Base-by-base conservation (phyloP, 148 eudicot genomes). In the Vaccinium darrowii region DNA sequence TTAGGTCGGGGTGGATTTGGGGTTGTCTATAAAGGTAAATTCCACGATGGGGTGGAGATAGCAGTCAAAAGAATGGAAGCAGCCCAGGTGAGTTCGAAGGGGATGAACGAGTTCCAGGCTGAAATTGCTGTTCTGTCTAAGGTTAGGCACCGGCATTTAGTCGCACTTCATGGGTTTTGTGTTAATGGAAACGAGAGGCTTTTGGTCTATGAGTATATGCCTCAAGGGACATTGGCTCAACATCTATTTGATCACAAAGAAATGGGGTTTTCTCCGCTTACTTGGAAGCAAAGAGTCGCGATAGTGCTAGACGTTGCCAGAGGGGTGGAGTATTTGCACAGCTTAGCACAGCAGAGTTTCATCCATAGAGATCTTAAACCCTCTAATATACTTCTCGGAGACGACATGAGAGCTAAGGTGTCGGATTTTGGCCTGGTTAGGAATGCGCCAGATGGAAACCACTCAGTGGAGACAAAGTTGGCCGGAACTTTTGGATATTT, bases 31-130 rank as follows among this genome's bases (percentile, higher is more conserved):
- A 88, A 83, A 73, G 95, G 95, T 21, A 87, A 89, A 52, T 87
- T 94, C 27, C 94, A 86, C 13, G 94, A 94, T 82, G 96, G 98
- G 79, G 91, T 94, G 2, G 82, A 84, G 85, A 94, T 94, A 18
- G 98, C 98, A 0, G 98, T 94, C 0, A 94, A 94, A 86, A 90
- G 94, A 87, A 94, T 94, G 98, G 96, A 93, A 71, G 76, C 91
- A 16, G 82, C 69, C 11, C 78, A 86, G 53, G 80, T 88, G 86
- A 88, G 90, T 8, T 87, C 86, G 7, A 93, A 93, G 72, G 96
- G 96, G 36, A 76, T 92, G 86, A 89, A 81, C 12, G 98, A 92
- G 82, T 94, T 94, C 30, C 91, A 93, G 74, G 92, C 98, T 1
- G 98, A 94, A 85, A 94, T 94, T 16, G 94, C 92, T 23, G 96